A percentile compares a stretch with the other conserved stretches of the same genome.
These are phyloP conservation scores for Aplosporella prunicola DNA, from an alignment of 2,329 filamentous ascomycete genomes.

Conservation along the genomic window DNA sequence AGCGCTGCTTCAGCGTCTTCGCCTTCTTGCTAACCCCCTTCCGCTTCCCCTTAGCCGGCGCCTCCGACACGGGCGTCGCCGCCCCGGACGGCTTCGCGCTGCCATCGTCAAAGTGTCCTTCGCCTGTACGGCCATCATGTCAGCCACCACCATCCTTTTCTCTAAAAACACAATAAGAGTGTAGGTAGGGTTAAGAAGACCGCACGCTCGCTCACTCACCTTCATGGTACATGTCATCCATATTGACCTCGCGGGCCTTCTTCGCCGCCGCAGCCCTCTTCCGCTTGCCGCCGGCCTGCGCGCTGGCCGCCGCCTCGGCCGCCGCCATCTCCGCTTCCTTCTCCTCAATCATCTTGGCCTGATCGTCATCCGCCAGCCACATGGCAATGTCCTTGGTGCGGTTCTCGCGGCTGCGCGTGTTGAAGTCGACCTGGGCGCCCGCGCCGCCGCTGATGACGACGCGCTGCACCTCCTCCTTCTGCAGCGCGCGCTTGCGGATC, in stretches of 20 bases:
- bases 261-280: constrained; percentile 48
- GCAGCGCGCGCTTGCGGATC: constrained; percentile 89
- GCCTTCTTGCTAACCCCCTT: constrained; percentile 41
- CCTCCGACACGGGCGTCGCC: constrained; percentile 61
- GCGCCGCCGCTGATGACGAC: constrained; percentile 88
- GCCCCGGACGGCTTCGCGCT: constrained; percentile 75
- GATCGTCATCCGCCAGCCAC: constrained; percentile 97
- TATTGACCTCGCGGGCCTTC: constrained; percentile 50
- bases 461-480: constrained; percentile 97
- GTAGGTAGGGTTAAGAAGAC: constrained; percentile 8
- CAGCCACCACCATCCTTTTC: background rate
- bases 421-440: constrained; percentile 85
- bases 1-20: constrained; percentile 41
- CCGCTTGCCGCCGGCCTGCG: constrained; percentile 29
- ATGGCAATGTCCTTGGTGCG: constrained; percentile 96
- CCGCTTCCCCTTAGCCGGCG: constrained; percentile 45
- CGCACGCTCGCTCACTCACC: constrained; percentile 52
- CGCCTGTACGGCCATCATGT: constrained; percentile 50
- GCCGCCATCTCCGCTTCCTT: constrained; percentile 78
- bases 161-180: constrained; percentile 3
- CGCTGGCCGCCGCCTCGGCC: constrained; percentile 45
- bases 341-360: constrained; percentile 85
- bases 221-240: constrained; percentile 99
- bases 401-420: constrained; percentile 81
- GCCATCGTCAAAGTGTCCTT: constrained; percentile 88